A percentile compares a stretch with the other conserved stretches of the same genome.
Conservation (phyloP, 345 rosid genomes). For the Salix koriyanagi region DNA sequence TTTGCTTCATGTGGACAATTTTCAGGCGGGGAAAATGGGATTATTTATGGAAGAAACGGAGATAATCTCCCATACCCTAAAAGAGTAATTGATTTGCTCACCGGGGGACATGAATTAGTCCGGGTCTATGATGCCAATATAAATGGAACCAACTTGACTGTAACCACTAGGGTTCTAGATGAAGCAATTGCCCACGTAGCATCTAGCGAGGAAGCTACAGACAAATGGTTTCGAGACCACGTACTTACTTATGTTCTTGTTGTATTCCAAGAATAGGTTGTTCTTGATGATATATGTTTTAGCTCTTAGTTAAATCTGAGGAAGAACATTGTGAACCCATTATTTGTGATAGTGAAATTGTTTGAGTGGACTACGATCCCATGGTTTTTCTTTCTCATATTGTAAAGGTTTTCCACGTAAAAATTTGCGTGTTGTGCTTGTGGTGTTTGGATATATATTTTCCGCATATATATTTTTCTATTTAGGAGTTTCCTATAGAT, state of each 20-base stretch:
- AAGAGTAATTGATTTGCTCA: slow-evolving; percentile 13
- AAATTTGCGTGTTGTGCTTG: too few relatives aligned
- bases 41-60: slow-evolving; percentile 15
- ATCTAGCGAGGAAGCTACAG: slow-evolving; percentile 21
- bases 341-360: too few relatives aligned
- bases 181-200: slow-evolving; percentile 22
- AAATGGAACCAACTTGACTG: slow-evolving; percentile 16
- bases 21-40: slow-evolving; percentile 23
- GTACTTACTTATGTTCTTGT: slow-evolving; percentile 9
- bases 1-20: background rate
- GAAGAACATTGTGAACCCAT: too few relatives aligned
- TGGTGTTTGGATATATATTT: too few relatives aligned
- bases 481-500: too few relatives aligned
- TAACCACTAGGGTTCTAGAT: slow-evolving; percentile 11
- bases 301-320: too few relatives aligned
- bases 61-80: slow-evolving; percentile 24
- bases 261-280: too few relatives aligned
- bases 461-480: too few relatives aligned
- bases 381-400: too few relatives aligned
- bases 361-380: too few relatives aligned
- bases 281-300: too few relatives aligned
- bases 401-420: too few relatives aligned
- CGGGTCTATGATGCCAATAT: slow-evolving; percentile 13
- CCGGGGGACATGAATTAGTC: background rate
- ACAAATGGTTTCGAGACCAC: slow-evolving; percentile 23